Evolutionary conservation across 768 basidiomycete genomes (phyloP), one percentile per base, ranked within the genome.

Genomic region (Pleurotus salmoneostramineus): DNA sequence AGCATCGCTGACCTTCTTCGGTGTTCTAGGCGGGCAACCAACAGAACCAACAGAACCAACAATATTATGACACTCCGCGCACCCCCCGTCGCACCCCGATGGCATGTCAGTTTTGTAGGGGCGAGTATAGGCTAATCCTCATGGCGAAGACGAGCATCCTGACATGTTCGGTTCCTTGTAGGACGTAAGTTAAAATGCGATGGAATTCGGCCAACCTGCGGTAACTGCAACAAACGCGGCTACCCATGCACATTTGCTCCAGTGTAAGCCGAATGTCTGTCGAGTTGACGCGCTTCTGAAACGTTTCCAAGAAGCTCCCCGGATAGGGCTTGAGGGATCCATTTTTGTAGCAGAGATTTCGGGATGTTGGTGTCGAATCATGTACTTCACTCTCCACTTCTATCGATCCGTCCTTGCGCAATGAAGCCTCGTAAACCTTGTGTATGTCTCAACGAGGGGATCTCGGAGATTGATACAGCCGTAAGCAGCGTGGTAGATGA

Each of bases 181-280:
- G 87, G 83, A 4, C 77, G 87, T 59, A 89, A 89, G 69, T 68
- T 90, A 56, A 89, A 89, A 70, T 90, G 88, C 65, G 86, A 89
- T 62, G 88, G 88, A 11, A 62, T 67, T 52, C 78, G 79, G 32
- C 85, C 86, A 2, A 79, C 80, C 36, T 90, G 88, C 67, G 75
- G 73, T 35, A 88, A 89, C 65, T 90, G 88, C 68, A 75, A 81
- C 64, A 77, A 77, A 58, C 79, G 88, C 36, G 76, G 77, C 21
- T 77, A 76, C 60, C 78, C 82, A 2, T 90, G 88, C 63, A 63
- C 66, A 46, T 90, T 89, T 66, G 65, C 74, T 17, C 84, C 88
- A 58, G 88, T 89, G 86, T 88, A 74, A 72, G 85, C 33, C 27
- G 31, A n/a, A 10, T 36, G 48, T 17, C 6, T 34, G 57, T 17